Evolutionary conservation across 495 filamentous ascomycete species (phyloP), one percentile per base, ranked within the genome.

Genomic region (Bacidia gigantensis): DNA sequence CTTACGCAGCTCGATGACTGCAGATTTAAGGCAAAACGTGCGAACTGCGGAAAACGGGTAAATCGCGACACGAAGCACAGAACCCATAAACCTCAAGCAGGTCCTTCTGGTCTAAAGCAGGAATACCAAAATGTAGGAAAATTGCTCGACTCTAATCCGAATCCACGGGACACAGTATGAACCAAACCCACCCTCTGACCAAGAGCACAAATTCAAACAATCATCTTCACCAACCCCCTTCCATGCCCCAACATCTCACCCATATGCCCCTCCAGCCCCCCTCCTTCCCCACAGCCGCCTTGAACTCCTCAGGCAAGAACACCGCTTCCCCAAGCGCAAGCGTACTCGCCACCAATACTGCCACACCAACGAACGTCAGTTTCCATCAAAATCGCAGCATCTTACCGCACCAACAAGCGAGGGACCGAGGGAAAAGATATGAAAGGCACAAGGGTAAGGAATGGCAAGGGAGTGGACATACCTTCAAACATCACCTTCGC

Each of bases 231-330:
- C 42, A 45, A 2, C 14, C 42, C 20, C 24, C 42, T 45, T 23
- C 42, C 42, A 23, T 45, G 24, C 21, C 42, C 12, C 24, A 45
- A 11, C 21, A 3, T 21, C 10, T 23, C 42, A 9, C 24, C 24
- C 42, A 45, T 23, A 45, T 45, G 42, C 42, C 24, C 42, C 42
- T 45, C 42, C 42, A 45, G 42, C 42, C 42, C 42, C 42, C 42
- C 9, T 18, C 42, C 42, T 23, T 45, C 42, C 24, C 10, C 12
- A 45, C 42, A 18, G 42, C 21, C 24, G 21, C 42, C 42, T 23
- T 18, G 14, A 45, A 45, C 14, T 45, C 20, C 21, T 45, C 42
- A 18, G 42, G 42, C 42, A 45, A 21, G 9, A 45, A 21, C 42
- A 11, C 7, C 24, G 42, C 42, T 2, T 45, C 20, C 12, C 42